Conservation (phyloP, 2,329 filamentous ascomycete genomes). For the Ophiostoma novo-ulmi region DNA sequence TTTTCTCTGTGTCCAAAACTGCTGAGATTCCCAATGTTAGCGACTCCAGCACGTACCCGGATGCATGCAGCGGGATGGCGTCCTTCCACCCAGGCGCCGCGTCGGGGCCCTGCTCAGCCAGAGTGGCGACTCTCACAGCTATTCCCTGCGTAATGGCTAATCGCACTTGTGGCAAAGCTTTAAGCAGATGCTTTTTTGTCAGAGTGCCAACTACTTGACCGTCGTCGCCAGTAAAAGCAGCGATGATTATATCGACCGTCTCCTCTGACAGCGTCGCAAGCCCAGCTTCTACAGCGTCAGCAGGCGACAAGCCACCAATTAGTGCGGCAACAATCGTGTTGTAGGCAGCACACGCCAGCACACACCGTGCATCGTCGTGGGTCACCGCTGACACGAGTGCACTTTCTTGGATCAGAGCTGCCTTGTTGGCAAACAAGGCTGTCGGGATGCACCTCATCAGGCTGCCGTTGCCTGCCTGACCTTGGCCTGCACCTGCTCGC, state of each 20-base stretch:
- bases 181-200: background rate
- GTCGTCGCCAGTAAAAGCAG: background rate
- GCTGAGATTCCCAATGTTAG: slow-evolving; percentile 41
- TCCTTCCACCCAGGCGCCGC: background rate
- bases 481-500: slow-evolving; percentile 37
- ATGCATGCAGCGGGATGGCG: slow-evolving; percentile 32
- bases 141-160: slow-evolving; percentile 33
- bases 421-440: slow-evolving; percentile 36
- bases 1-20: slow-evolving; percentile 36
- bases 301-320: slow-evolving; percentile 29
- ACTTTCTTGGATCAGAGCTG: slow-evolving; percentile 34
- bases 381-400: slow-evolving; percentile 39
- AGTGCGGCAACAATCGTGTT: slow-evolving; percentile 37
- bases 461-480: slow-evolving; percentile 42
- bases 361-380: slow-evolving; percentile 37
- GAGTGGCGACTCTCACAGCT: slow-evolving; percentile 29
- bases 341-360: slow-evolving; percentile 38
- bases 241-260: background rate
- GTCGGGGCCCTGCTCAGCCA: slow-evolving; percentile 35
- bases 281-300: slow-evolving; percentile 34
- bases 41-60: slow-evolving; percentile 43
- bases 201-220: background rate
- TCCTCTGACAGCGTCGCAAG: background rate
- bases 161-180: background rate
- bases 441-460: slow-evolving; percentile 47